Conservation (phyloP, 2,329 filamentous ascomycete genomes). For the Capronia epimyces region DNA sequence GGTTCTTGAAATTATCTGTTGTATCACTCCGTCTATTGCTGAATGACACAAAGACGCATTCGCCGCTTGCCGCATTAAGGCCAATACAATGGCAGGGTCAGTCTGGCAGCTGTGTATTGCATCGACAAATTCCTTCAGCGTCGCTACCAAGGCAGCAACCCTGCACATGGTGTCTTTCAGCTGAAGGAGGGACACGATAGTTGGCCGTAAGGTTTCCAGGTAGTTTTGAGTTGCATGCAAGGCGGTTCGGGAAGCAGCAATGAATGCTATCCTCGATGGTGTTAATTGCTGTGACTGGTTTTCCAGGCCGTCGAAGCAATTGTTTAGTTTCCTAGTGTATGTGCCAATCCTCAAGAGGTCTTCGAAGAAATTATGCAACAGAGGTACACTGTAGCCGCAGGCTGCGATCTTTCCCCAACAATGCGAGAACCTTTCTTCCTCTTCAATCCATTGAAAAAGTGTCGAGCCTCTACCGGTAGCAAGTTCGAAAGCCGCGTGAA, state of each 20-base stretch:
- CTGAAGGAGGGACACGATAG: constrained; percentile 14
- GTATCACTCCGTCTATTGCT: constrained; percentile 7
- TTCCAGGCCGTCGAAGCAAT: constrained; percentile 2
- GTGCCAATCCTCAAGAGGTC: constrained; percentile 8
- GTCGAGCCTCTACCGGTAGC: constrained; percentile 43
- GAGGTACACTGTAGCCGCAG: constrained; percentile 38
- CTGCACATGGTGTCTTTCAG: constrained; percentile 8
- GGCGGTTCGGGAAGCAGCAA: constrained; percentile 7
- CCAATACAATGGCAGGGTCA: constrained; percentile 9
- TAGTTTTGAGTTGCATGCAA: constrained; percentile 13
- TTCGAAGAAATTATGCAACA: constrained; percentile 14
- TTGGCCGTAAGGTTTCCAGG: constrained; percentile 2
- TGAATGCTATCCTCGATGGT: constrained; percentile 9
- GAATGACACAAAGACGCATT: constrained; percentile 8
- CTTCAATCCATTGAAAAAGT: constrained; percentile 40
- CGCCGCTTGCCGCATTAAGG: constrained; percentile 7
- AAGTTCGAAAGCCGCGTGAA: constrained; percentile 38
- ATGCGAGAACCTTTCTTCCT: constrained; percentile 36
- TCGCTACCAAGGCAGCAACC: constrained; percentile 1
- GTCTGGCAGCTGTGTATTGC: background rate
- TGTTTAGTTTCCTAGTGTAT: constrained; percentile 4
- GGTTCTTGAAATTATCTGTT: constrained; percentile 8
- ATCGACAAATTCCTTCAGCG: constrained; percentile 6
- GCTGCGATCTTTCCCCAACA: constrained; percentile 43
- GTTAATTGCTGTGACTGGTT: background rate